These are phyloP conservation scores for Boechera retrofracta DNA, from an alignment of 345 rosid genomes.

Conservation along the genomic window DNA sequence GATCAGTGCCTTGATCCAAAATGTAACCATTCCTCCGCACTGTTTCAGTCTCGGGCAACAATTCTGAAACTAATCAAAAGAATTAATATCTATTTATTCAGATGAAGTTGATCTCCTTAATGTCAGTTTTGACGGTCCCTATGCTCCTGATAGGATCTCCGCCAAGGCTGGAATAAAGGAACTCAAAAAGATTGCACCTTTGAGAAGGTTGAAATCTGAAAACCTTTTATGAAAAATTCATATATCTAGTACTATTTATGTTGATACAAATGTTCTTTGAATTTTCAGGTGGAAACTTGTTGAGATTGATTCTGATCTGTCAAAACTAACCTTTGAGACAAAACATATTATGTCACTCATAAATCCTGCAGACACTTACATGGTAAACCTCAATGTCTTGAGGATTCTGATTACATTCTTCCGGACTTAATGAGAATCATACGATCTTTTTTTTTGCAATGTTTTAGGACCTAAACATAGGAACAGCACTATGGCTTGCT, in stretches of 20 bases:
- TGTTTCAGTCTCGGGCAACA: neutral
- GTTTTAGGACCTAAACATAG: slow-evolving; percentile 91
- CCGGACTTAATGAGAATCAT: neutral
- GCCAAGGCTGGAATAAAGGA: slow-evolving; percentile 78
- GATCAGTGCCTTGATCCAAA: slow-evolving; percentile 74
- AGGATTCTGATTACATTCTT: slow-evolving; percentile 4
- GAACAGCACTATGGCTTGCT: slow-evolving; percentile 93
- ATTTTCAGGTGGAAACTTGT: slow-evolving; percentile 90
- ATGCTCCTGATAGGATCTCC: slow-evolving; percentile 92
- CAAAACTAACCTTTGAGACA: slow-evolving; percentile 66
- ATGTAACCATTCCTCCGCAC: slow-evolving; percentile 50
- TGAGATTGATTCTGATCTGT: slow-evolving; percentile 82
- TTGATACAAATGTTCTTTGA: slow-evolving; percentile 22
- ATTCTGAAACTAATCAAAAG: slow-evolving; percentile 2
- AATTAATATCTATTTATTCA: slow-evolving; percentile 36
- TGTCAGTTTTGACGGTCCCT: slow-evolving; percentile 86
- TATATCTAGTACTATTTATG: neutral
- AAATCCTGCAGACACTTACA: slow-evolving; percentile 85
- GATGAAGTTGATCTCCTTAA: slow-evolving; percentile 91
- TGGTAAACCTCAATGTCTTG: slow-evolving; percentile 55
- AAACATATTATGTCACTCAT: slow-evolving; percentile 85
- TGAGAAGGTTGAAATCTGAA: slow-evolving; percentile 60
- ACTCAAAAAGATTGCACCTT: slow-evolving; percentile 70
- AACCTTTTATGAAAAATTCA: neutral
- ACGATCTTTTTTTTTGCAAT: neutral